Base-by-base conservation (phyloP, 306 rosid species). In the Astragalus glycyphyllos region DNA sequence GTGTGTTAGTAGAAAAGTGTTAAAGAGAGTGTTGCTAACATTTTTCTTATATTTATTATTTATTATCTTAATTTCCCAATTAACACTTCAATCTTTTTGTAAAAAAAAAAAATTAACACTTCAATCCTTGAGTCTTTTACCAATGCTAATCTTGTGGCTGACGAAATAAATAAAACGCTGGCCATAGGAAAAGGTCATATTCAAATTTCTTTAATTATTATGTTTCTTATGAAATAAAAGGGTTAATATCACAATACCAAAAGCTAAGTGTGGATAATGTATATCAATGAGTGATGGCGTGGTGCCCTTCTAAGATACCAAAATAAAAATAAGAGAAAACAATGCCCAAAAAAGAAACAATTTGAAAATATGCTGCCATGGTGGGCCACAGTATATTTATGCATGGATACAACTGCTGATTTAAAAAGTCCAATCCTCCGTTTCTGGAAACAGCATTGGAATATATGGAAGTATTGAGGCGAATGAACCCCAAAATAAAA, bases 381-480 rank as follows among this genome's bases (percentile, higher is more conserved):
- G 42, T 82, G 86, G 80, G 71, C 86, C 83, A 77, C 83, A 35
- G 45, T 35, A 78, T 44, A 58, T 75, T 78, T 73, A 64, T 78
- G 86, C 77, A 82, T 63, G 85, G 57, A 81, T 60, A 77, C 46
- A 81, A 76, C 72, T 77, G 74, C 64, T 35, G 48, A 72, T 72
- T 72, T 49, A 12, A 49, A 79, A 79, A 72, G 75, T 66, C 12
- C 74, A 50, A 72, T 72, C 73, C 68, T 68, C 44, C 51, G 13
- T 65, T 77, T 68, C 73, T 65, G 58, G 51, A 68, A 62, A 77
- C 73, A 77, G 79, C 68, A 20, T 15, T 8, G 9, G 46, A 26
- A 40, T 72, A 37, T 46, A 26, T 46, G 13, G 23, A 57, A 64
- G 32, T 29, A 46, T 17, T 16, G 10, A 38, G 40, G 11, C 63